Base-by-base conservation (phyloP, 2,329 filamentous ascomycete genomes). In the Monilinia fructigena region DNA sequence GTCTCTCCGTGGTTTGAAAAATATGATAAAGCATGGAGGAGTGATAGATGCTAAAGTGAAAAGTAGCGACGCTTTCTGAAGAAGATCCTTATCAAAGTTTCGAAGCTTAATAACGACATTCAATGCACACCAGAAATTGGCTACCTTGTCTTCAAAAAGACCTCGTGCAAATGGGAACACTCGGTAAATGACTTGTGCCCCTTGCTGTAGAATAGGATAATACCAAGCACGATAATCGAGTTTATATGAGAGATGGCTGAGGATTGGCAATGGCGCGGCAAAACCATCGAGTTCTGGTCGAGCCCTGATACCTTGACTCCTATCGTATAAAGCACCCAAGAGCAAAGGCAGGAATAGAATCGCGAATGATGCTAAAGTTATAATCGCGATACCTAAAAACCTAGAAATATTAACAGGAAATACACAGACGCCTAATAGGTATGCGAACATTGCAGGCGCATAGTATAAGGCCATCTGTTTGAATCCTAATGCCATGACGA, bases 401-500 rank as follows among this genome's bases (percentile, higher is more conserved):
- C 92, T 87, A 0, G 83, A 76, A 2, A 88, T 73, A 66, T 89
- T 88, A 73, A 93, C 78, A 0, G 93, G 93, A 70, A 88, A 89
- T n/a, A 96, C 73, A 75, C 93, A 97, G 74, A 89, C 87, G 11
- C 94, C 95, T 0, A 98, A 82, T 2, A 99, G 86, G 75, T 93
- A 99, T 42, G 92, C 90, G 77, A 98, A 98, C 66, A 98, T 89
- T 26, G 89, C 89, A 18, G 96, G 93, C 3, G 96, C 93, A 78
- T 97, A 99, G 80, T 98, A 99, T 20, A 99, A 83, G 0, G 94
- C 94, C 96, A 99, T 99, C 78, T 99, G 95, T 82, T 99, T 99
- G 83, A 98, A 99, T 7, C 92, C 92, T n/a, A 99, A 82, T 3
- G 94, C 91, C 20, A 86, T 87, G 8, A 99, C 95, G 73, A 99